These are phyloP conservation scores for Plectranthus barbatus DNA, from an alignment of 257 asterid species.

Conservation along the genomic window DNA sequence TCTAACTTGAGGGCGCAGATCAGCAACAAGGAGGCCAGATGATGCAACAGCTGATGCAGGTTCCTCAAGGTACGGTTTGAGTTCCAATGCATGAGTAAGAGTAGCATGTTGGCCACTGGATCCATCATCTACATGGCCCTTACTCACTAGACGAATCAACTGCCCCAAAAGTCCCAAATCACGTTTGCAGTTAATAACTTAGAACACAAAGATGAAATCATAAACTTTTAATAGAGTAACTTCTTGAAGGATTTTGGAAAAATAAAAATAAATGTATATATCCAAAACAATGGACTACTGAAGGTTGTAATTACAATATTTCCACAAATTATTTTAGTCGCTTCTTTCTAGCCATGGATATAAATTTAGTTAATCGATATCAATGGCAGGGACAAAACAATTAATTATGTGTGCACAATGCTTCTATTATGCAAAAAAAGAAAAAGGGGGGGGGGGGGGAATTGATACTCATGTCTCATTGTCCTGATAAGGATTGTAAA, in stretches of 20 bases:
- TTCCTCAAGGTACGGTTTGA: conserved; percentile 91
- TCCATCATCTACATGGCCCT: conserved; percentile 47
- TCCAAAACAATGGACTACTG: conserved; percentile 1
- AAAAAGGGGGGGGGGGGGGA: no score
- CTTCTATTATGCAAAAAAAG: background rate
- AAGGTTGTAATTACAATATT: background rate
- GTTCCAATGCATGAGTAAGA: conserved; percentile 74
- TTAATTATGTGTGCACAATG: background rate
- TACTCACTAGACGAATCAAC: conserved; percentile 80
- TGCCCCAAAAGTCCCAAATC: conserved; percentile 37
- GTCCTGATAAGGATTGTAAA: background rate
- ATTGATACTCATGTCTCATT: background rate
- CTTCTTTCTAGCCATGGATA: background rate
- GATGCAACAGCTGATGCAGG: conserved; percentile 53
- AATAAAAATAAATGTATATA: background rate
- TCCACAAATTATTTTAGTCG: conserved; percentile 1
- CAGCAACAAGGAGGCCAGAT: conserved; percentile 40
- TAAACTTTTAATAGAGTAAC: conserved; percentile 3
- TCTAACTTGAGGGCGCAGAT: conserved; percentile 90
- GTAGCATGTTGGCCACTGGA: conserved; percentile 41
- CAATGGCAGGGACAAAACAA: background rate
- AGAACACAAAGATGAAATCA: conserved; percentile 11
- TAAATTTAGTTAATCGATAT: background rate
- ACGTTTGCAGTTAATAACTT: conserved; percentile 12
- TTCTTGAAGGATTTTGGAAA: conserved; percentile 4